phyloP scores from a whole-genome alignment of 148 eudicot species.

The Vaccinium vitisidaea region DNA sequence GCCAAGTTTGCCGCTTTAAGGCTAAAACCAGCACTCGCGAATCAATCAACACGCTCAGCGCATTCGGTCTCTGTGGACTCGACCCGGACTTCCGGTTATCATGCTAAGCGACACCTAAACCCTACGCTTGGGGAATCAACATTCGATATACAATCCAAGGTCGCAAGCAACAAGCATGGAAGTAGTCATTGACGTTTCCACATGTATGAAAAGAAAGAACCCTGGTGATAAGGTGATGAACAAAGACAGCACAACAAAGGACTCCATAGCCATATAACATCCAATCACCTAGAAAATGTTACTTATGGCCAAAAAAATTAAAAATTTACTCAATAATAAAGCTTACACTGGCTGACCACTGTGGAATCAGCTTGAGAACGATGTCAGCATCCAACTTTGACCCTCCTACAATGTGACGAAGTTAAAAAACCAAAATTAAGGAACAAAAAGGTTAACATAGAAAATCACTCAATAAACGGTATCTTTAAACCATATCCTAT shows the following conservation, averaged over 20 bases:
- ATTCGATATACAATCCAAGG: no score
- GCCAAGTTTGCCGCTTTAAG: no score
- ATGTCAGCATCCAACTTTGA: conserved; percentile 40
- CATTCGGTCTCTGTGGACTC: no score
- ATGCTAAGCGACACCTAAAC: no score
- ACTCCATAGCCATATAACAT: neutral
- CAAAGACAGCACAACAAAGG: neutral
- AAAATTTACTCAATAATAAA: neutral
- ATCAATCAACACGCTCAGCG: no score
- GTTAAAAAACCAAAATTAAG: neutral
- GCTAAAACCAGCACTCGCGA: no score
- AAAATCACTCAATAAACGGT: neutral
- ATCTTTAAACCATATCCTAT: neutral
- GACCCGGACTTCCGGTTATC: no score
- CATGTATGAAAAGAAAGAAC: neutral
- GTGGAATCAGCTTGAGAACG: conserved; percentile 56
- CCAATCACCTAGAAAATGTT: neutral
- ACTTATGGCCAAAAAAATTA: neutral
- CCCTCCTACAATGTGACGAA: conserved; percentile 27
- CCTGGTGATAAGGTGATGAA: neutral
- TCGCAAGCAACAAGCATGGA: no score
- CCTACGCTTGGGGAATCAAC: no score
- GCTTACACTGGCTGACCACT: conserved; percentile 67
- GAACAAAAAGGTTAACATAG: neutral
- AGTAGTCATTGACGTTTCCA: neutral